Base-by-base conservation (phyloP, 1,139 yeast species). In the Blastobotrys aristatus region DNA sequence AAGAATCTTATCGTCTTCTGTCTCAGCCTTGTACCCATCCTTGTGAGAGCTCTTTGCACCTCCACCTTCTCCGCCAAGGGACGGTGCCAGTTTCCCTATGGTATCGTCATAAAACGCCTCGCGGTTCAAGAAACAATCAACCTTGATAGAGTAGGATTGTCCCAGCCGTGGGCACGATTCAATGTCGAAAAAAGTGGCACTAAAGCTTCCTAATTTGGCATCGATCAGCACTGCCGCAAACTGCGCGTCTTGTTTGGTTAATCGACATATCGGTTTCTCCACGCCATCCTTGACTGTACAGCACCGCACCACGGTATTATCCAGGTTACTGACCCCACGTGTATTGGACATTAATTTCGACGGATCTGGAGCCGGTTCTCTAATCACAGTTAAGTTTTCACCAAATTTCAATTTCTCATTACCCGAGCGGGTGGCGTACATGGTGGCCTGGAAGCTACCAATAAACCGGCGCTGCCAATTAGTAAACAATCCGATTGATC, bases 361-460 rank as follows among this genome's bases (percentile, higher is more conserved):
- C 5, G 30, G 40, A 17, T 37, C 40, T 18, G 38, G 24, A 5
- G 18, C 13, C 4, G 16, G 11, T 8, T 48, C 48, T 6, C 69
- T 60, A 20, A 54, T 51, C 11, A 84, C 60, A 4, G 67, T 62
- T 40, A 82, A 61, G 22, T 59, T 64, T 33, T 84, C 77, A 16
- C 77, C 76, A 60, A 75, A 78, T 45, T 71, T 61, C 5, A 82
- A 66, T 0, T 82, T 75, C 40, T 69, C 70, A 36, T 73, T 57
- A 0, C 86, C 83, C 0, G 94, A 87, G 43, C 96, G 69, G 0
- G 95, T 87, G 8, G 95, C 89, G 86, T 90, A 84, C 1, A 88
- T 90, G 46, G 79, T 82, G 0, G 84, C 79, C 52, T 81, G 82
- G 24, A 87, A 58, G 1, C 88, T 74, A 0, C 97, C 97, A 21